Evolutionary conservation across 257 asterid genomes (phyloP), one percentile per base, ranked within the genome.

Genomic region (Jasminum sambac): DNA sequence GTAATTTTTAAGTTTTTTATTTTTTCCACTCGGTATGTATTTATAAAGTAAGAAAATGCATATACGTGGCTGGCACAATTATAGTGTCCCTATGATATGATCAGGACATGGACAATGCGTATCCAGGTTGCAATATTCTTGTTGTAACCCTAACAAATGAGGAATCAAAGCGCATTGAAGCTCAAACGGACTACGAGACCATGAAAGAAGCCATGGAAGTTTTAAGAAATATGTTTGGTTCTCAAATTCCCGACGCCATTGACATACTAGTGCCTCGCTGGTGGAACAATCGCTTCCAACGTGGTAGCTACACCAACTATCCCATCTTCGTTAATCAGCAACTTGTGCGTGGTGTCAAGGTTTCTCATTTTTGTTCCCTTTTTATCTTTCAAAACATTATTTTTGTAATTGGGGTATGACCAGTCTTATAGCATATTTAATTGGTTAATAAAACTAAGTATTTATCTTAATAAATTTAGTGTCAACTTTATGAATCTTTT

Each of bases 91-190:
- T 62, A 6, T 81, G n/a, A n/a, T n/a, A 64, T 69, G 63, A 76
- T 55, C 89, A 93, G 98, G 95, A 93, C 88, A 89, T 93, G 98
- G 98, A 93, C 78, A 90, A 90, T 65, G 97, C 96, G 5, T 90
- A 88, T 67, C 96, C 98, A 2, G 95, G 90, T 3, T 89, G 96
- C 61, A 89, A 90, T 71, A 87, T 93, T 69, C 89, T 90, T 19
- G 97, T 93, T 0, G 98, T 93, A 23, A 93, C 98, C 9, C 62
- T 90, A 78, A 93, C 98, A 60, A 90, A 93, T 67, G 98, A 81
- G 63, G 98, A 93, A 71, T 90, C 98, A 1, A 90, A 93, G 72
- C 82, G 97, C 30, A 81, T 90, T 13, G 98, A 93, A 81, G 88
- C 93, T 44, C 97, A 90, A 73, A 70, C 96, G 25, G 96, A 93